A percentile compares a stretch with the other conserved stretches of the same genome.
These are phyloP conservation scores for Echinochloa phyllopogon DNA, from an alignment of 176 grass and related monocot species.

Conservation along the genomic window DNA sequence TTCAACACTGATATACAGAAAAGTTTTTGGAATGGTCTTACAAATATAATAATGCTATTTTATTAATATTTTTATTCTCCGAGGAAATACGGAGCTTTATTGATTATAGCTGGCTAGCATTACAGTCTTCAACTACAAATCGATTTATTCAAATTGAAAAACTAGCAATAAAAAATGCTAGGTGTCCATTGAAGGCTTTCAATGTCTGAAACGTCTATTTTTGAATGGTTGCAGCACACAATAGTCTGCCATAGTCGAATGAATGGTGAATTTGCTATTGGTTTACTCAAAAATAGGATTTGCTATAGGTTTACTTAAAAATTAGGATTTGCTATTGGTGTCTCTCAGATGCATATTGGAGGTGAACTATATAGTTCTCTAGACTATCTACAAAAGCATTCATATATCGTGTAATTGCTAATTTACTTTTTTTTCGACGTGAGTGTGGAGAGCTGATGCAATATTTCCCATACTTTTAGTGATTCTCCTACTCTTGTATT, in stretches of 20 bases:
- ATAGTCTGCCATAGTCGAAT: not conserved
- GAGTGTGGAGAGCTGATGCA: conserved; percentile 3
- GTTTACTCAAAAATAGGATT: not conserved
- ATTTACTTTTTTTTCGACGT: conserved; percentile 12
- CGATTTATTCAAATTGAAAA: not conserved
- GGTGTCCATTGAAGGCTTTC: conserved; percentile 1
- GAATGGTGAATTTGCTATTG: not conserved
- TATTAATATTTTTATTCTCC: not conserved
- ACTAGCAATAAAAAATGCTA: not conserved
- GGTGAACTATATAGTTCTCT: not conserved
- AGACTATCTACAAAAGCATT: conserved; percentile 31
- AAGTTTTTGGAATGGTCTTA: not conserved
- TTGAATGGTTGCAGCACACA: not conserved
- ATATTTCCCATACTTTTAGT: not conserved
- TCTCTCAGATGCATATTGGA: not conserved
- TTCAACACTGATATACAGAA: not conserved
- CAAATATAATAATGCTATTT: not conserved
- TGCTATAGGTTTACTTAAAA: too few species aligned
- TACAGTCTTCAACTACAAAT: too few species aligned
- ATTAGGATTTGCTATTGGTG: too few species aligned
- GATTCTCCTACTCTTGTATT: conserved; percentile 12
- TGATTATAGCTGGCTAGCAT: too few species aligned
- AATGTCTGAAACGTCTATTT: conserved; percentile 12
- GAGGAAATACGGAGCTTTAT: too few species aligned
- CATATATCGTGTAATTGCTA: conserved; percentile 12